Conservation (phyloP, 2,329 filamentous ascomycete species). For the Apiospora phragmitis region DNA sequence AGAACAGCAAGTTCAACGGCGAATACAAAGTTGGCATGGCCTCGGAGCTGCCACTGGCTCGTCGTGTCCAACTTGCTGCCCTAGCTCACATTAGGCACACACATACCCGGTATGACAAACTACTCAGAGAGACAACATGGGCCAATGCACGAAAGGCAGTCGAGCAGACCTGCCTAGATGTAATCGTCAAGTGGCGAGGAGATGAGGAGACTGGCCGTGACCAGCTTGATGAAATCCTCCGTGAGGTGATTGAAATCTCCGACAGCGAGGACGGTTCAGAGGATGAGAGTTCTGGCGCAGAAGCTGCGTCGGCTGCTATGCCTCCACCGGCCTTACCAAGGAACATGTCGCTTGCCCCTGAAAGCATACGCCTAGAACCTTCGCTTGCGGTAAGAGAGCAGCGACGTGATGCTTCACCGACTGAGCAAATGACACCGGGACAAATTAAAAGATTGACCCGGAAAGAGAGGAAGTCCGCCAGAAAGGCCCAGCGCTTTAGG, state of each 20-base stretch:
- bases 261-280: slow-evolving; percentile 51
- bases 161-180: slow-evolving; percentile 60
- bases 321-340: slow-evolving; percentile 16
- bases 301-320: slow-evolving; percentile 18
- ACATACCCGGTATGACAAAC: slow-evolving; percentile 65
- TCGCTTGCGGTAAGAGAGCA: slow-evolving; percentile 10
- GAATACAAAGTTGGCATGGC: slow-evolving; percentile 60
- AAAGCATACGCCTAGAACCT: background rate
- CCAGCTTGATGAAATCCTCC: slow-evolving; percentile 65
- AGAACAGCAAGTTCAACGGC: slow-evolving; percentile 53
- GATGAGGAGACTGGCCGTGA: slow-evolving; percentile 69
- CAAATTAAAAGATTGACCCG: slow-evolving; percentile 25
- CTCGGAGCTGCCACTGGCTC: slow-evolving; percentile 55
- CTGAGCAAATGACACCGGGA: slow-evolving; percentile 20
- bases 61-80: slow-evolving; percentile 64
- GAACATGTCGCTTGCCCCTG: slow-evolving; percentile 2
- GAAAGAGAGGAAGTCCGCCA: slow-evolving; percentile 27
- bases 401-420: slow-evolving; percentile 18
- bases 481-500: slow-evolving; percentile 31
- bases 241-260: slow-evolving; percentile 68
- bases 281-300: slow-evolving; percentile 28
- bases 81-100: slow-evolving; percentile 67
- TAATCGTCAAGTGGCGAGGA: slow-evolving; percentile 71
- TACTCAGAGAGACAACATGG: slow-evolving; percentile 60
- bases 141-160: slow-evolving; percentile 61